Conservation (phyloP, 2,329 filamentous ascomycete genomes). For the Cercospora sesami region DNA sequence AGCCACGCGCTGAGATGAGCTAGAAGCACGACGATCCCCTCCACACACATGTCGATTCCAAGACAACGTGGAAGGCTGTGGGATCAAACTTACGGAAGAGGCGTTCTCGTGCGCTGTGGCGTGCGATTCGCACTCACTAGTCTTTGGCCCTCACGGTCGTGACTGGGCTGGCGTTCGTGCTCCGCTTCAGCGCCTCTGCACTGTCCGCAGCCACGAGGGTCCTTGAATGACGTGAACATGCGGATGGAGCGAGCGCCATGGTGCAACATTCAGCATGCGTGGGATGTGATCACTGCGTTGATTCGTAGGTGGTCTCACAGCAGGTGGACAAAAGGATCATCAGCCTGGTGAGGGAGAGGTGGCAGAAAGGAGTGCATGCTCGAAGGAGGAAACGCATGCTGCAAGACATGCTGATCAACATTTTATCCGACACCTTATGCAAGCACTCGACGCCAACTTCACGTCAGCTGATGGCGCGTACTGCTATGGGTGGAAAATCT, state of each 20-base stretch:
- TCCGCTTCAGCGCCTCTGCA: not conserved
- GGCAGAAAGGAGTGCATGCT: not conserved
- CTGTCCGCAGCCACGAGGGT: not conserved
- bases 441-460: not conserved
- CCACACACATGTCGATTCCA: slow-evolving; percentile 8
- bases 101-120: slow-evolving; percentile 6
- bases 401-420: slow-evolving; percentile 6
- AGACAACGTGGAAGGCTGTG: slow-evolving; percentile 15
- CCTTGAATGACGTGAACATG: not conserved
- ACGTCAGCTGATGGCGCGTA: not conserved
- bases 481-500: not conserved
- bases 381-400: slow-evolving; percentile 13
- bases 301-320: not conserved
- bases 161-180: not conserved
- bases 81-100: slow-evolving; percentile 14
- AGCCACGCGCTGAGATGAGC: slow-evolving; percentile 6
- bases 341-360: not conserved
- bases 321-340: not conserved
- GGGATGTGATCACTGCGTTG: not conserved
- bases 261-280: not conserved
- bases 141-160: not conserved
- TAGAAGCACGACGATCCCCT: slow-evolving; percentile 7
- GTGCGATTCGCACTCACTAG: not conserved
- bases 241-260: not conserved
- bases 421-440: not conserved